Base-by-base conservation (phyloP, 1,284 basidiomycete species). In the Leccinum angustisporum region DNA sequence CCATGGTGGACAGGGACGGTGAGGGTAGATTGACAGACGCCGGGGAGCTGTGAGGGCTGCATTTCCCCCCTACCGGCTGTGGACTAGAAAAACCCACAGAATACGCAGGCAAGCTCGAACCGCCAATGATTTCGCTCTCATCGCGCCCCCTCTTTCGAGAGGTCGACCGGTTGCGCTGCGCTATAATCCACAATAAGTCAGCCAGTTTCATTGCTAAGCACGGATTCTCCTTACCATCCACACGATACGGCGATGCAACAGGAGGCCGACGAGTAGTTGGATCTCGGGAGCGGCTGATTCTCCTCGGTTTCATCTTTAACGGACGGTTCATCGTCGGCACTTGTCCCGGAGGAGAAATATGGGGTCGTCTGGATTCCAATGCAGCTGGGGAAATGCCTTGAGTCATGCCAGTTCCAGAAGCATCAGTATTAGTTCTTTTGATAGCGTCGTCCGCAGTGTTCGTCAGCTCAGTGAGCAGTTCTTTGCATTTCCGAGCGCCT, bases 401-500 rank as follows among this genome's bases (percentile, higher is more conserved):
- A 56, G 73, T 60, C 14, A 75, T 61, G 1, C 73, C 63, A 58
- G 73, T 57, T 36, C 67, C 68, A 7, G 72, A 61, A 51, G 67
- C 25, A 5, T 72, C 72, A 56, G 62, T 67, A 11, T 68, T 65
- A 30, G 71, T 70, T 65, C 80, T 78, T 27, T 74, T 75, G 56
- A 90, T 85, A 48, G 88, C 90, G 59, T 90, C 87, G 54, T 76
- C 83, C 3, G 90, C 87, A 5, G 87, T 92, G 54, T 76, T 85
- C 33, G 84, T 82, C 57, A 92, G 78, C 65, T 92, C 90, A 53
- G 81, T 77, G 54, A 92, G 81, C 30, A 92, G 75, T 66, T 92
- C 90, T 73, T 88, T 92, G 79, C 93, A 91, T 76, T 95, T 94
- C 53, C 86, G 83, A 61, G 91, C 91, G 21, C 93, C 93, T 18